Evolutionary conservation across 805 yeast genomes (phyloP).

Genomic region (Metschnikowia henanensis): DNA sequence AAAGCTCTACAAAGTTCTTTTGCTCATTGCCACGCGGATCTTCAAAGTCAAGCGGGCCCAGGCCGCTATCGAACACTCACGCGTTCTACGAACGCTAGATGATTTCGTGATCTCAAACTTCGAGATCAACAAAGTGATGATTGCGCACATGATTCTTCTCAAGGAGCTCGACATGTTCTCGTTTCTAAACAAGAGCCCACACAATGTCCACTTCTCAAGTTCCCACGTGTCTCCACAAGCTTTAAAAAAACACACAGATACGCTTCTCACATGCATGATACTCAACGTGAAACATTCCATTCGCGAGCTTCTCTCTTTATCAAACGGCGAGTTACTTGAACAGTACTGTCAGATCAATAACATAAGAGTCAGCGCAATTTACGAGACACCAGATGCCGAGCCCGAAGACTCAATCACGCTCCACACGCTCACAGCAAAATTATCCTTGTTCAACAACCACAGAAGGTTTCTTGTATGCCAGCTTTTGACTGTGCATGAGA

Average conservation of each 20-base stretch:
- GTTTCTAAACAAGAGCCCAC: conserved; percentile 15
- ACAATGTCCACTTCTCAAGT: background rate
- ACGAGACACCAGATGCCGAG: conserved; percentile 9
- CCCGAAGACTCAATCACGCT: conserved; percentile 8
- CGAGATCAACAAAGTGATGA: conserved; percentile 36
- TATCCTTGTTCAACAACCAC: conserved; percentile 34
- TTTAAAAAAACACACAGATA: conserved; percentile 21
- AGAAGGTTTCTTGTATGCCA: conserved; percentile 40
- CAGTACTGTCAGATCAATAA: conserved; percentile 41
- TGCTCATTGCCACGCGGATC: conserved; percentile 29
- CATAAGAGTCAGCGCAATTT: conserved; percentile 25
- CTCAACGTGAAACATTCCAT: conserved; percentile 31
- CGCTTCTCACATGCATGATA: conserved; percentile 28
- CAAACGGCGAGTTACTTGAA: conserved; percentile 40
- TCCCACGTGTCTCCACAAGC: conserved; percentile 4
- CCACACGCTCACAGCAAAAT: conserved; percentile 18
- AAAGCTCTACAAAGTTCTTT: conserved; percentile 31
- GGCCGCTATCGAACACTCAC: conserved; percentile 24
- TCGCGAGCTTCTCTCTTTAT: conserved; percentile 27
- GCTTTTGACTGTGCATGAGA: conserved; percentile 36
- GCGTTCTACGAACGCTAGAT: conserved; percentile 24
- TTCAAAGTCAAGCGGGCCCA: conserved; percentile 27
- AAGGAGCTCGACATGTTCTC: conserved; percentile 33
- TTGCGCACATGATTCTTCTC: conserved; percentile 29
- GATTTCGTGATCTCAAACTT: conserved; percentile 34